phyloP scores from a whole-genome alignment of 192 early-diverging fungal species.

The Thoreauomyces humboldtii region DNA sequence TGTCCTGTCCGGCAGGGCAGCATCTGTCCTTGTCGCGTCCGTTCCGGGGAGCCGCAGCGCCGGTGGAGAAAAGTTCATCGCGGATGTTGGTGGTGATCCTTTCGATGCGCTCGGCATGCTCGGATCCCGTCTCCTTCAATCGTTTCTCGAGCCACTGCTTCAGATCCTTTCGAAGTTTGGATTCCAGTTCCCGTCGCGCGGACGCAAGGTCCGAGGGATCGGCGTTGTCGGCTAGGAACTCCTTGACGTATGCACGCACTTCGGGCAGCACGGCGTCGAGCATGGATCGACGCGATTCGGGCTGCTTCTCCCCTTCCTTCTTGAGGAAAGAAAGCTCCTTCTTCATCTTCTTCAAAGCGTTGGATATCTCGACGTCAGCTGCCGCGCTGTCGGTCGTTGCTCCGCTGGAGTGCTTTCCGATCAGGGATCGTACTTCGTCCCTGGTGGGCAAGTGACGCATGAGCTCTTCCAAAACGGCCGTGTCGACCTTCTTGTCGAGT shows the following conservation, averaged over 20 bases:
- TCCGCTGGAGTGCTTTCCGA: constrained; percentile 9
- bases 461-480: constrained; percentile 43
- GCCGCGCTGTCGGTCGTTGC: too few relatives aligned
- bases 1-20: too few relatives aligned
- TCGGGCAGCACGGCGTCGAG: too few relatives aligned
- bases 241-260: neutral
- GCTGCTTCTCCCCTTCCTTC: neutral
- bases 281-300: too few relatives aligned
- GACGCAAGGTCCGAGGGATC: too few relatives aligned
- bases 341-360: neutral
- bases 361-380: neutral
- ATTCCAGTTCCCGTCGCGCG: too few relatives aligned
- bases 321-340: neutral
- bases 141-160: too few relatives aligned
- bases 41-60: neutral
- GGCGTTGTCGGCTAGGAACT: too few relatives aligned
- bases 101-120: neutral
- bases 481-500: constrained; percentile 44
- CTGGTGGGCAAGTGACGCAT: constrained; percentile 46
- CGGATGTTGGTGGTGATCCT: neutral
- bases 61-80: neutral
- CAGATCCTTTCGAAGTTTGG: too few relatives aligned
- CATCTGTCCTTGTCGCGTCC: neutral
- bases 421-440: constrained; percentile 34
- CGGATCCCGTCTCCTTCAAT: too few relatives aligned